A percentile compares a stretch with the other conserved stretches of the same genome.
phyloP scores from a whole-genome alignment of 2,329 filamentous ascomycete species.

The Neurospora sp. region DNA sequence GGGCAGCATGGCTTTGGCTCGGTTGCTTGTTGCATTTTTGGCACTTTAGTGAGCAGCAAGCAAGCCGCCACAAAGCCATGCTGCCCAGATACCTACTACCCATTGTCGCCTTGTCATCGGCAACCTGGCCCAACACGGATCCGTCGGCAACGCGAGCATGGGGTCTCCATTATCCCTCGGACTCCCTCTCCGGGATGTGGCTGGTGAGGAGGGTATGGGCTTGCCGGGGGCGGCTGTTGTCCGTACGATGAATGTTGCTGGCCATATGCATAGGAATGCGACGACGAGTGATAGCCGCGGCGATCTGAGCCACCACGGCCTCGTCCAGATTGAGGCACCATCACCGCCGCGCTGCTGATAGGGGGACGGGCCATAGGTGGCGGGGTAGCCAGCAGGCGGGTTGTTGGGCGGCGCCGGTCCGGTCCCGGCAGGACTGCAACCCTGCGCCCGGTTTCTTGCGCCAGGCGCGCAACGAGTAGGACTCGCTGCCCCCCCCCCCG shows the following conservation, averaged over 20 bases:
- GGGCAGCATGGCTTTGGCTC: background rate
- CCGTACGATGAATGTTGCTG: conserved; percentile 24
- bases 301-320: conserved; percentile 19
- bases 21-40: background rate
- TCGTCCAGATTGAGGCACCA: conserved; percentile 17
- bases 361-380: conserved; percentile 25
- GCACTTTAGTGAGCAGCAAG: background rate
- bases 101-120: background rate
- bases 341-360: conserved; percentile 29
- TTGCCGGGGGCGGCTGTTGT: conserved; percentile 15
- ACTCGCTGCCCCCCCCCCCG: too few relatives aligned
- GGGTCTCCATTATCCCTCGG: background rate
- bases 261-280: conserved; percentile 33
- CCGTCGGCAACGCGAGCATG: background rate
- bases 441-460: too few relatives aligned
- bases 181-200: conserved; percentile 17
- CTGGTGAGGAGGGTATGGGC: conserved; percentile 24
- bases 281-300: conserved; percentile 30
- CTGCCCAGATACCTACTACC: background rate
- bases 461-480: too few relatives aligned
- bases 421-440: conserved; percentile 4
- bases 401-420: conserved; percentile 22
- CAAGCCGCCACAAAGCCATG: background rate
- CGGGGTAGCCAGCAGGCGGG: conserved; percentile 25
- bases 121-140: background rate